Evolutionary conservation across 768 basidiomycete genomes (phyloP).

Genomic region (Amanita fuliginea): DNA sequence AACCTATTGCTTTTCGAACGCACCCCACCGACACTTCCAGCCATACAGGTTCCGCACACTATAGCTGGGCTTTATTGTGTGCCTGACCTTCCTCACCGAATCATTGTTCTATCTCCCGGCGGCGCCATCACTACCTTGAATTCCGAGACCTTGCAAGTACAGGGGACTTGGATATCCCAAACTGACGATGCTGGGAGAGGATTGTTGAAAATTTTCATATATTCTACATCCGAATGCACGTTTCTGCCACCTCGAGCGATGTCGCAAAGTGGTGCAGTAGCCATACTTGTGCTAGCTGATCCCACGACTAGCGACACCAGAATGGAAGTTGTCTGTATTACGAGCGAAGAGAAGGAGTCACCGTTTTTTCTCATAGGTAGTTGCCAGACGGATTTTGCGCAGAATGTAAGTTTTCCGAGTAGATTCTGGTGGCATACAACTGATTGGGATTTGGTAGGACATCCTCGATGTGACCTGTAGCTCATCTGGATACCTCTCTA

Average conservation of each 20-base stretch:
- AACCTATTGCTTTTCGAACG: conserved; percentile 8
- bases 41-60: conserved; percentile 5
- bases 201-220: conserved; percentile 12
- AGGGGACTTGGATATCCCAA: conserved; percentile 3
- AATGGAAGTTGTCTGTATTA: background rate
- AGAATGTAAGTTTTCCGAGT: conserved; percentile 18
- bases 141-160: conserved; percentile 12
- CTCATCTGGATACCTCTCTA: conserved; percentile 33
- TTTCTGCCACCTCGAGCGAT: conserved; percentile 17
- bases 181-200: conserved; percentile 11
- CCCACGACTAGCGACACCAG: background rate
- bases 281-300: conserved; percentile 11
- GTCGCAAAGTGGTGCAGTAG: conserved; percentile 13
- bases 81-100: conserved; percentile 4
- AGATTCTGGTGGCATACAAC: conserved; percentile 6
- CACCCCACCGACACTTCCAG: conserved; percentile 3
- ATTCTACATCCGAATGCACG: conserved; percentile 10
- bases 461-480: conserved; percentile 32
- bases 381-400: conserved; percentile 18
- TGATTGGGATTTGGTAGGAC: conserved; percentile 15
- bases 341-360: background rate
- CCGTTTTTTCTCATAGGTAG: conserved; percentile 8
- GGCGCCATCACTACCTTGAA: conserved; percentile 22
- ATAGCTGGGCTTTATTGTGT: background rate
- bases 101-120: conserved; percentile 20